Conservation (phyloP, 352 stramenopile species). For the Globisporangium megalacanthum region DNA sequence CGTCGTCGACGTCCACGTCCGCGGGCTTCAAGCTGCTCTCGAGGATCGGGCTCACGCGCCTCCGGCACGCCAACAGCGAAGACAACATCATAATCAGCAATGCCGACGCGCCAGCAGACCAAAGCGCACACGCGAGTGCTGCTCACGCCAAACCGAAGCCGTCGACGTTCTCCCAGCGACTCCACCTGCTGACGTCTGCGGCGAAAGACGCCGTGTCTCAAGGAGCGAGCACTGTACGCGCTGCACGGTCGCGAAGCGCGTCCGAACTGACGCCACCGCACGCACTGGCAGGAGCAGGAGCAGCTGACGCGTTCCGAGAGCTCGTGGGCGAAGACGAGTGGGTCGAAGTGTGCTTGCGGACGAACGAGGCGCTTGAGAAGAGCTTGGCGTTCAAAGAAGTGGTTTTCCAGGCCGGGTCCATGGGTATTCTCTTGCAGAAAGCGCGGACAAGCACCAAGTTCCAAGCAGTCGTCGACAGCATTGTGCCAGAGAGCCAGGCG, state of each 20-base stretch:
- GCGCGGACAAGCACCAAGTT: conserved; percentile 59
- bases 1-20: conserved; percentile 13
- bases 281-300: background rate
- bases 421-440: conserved; percentile 80
- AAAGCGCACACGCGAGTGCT: background rate
- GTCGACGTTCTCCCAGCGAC: conserved; percentile 54
- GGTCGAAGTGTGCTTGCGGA: conserved; percentile 64
- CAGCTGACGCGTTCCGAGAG: conserved; percentile 21
- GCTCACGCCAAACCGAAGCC: conserved; percentile 20
- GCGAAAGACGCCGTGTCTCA: conserved; percentile 57
- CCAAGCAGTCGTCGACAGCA: conserved; percentile 71
- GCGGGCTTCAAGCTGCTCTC: conserved; percentile 38
- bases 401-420: conserved; percentile 54
- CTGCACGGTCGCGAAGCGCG: conserved; percentile 3
- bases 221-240: conserved; percentile 19
- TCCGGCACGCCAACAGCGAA: conserved; percentile 26
- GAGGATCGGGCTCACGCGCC: conserved; percentile 45
- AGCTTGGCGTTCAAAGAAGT: conserved; percentile 57
- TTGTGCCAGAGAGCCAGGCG: conserved; percentile 77
- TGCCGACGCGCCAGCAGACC: background rate
- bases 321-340: conserved; percentile 62
- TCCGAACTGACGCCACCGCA: background rate
- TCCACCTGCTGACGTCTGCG: conserved; percentile 60
- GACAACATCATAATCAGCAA: conserved; percentile 17
- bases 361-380: conserved; percentile 43